Percentiles rank a stretch among this genome's conserved stretches.
Evolutionary conservation across 352 stramenopile species (phyloP).

Genomic region (Phytophthora rubi): DNA sequence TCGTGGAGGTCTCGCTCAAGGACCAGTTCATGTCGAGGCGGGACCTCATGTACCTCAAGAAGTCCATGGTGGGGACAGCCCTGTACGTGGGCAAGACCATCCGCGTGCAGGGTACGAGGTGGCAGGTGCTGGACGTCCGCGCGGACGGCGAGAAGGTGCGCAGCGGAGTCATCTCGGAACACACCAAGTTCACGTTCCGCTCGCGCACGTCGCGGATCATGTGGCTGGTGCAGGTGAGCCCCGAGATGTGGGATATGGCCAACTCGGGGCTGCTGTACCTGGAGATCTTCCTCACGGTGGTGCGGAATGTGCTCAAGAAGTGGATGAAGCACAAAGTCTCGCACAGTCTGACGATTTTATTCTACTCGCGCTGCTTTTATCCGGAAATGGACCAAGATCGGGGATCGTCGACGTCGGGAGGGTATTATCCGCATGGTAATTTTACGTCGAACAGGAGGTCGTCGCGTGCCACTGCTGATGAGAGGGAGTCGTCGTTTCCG

Average conservation of each 20-base stretch:
- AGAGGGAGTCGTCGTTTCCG: conserved; percentile 64
- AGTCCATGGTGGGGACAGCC: conserved; percentile 69
- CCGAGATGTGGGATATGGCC: conserved; percentile 95
- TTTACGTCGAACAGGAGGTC: conserved; percentile 32
- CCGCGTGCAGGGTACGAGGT: conserved; percentile 72
- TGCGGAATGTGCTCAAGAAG: conserved; percentile 85
- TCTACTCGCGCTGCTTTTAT: conserved; percentile 92
- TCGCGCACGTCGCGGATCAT: conserved; percentile 96
- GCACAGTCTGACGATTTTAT: conserved; percentile 93
- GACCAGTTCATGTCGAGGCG: conserved; percentile 93
- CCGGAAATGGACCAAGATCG: conserved; percentile 68
- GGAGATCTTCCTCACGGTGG: conserved; percentile 88
- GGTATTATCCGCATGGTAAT: conserved; percentile 18
- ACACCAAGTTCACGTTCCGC: conserved; percentile 97
- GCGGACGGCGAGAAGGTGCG: conserved; percentile 80
- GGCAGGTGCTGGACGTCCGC: conserved; percentile 92
- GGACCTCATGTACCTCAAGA: conserved; percentile 89
- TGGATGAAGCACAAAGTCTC: conserved; percentile 93
- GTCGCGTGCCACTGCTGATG: conserved; percentile 25
- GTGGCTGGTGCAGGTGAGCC: conserved; percentile 97
- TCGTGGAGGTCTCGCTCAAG: conserved; percentile 91
- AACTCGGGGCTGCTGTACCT: conserved; percentile 91
- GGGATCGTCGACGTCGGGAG: conserved; percentile 23
- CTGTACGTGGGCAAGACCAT: conserved; percentile 85
- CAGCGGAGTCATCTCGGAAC: conserved; percentile 94